Conservation (phyloP, 1,139 yeast species). For the Pichia inconspicua region DNA sequence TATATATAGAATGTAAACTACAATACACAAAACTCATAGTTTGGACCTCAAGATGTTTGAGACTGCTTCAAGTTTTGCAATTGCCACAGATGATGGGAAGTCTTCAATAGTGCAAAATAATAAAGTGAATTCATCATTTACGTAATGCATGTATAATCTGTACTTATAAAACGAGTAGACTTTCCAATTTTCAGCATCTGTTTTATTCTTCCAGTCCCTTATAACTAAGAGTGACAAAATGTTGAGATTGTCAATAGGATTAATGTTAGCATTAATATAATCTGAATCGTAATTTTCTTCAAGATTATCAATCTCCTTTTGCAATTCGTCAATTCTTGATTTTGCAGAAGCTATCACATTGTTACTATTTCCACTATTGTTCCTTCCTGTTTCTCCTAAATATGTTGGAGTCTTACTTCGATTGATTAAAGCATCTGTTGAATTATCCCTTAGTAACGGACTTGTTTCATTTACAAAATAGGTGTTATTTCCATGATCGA, state of each 20-base stretch:
- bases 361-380: background rate
- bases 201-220: constrained; percentile 29
- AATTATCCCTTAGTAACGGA: background rate
- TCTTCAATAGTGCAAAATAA: constrained; percentile 29
- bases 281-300: constrained; percentile 19
- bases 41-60: constrained; percentile 12
- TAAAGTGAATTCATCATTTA: constrained; percentile 20
- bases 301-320: constrained; percentile 11
- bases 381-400: background rate
- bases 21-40: constrained; percentile 1
- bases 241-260: constrained; percentile 35
- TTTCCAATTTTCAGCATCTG: constrained; percentile 15
- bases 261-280: constrained; percentile 23
- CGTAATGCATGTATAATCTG: constrained; percentile 18
- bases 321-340: constrained; percentile 7
- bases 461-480: background rate
- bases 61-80: constrained; percentile 36
- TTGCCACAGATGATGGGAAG: constrained; percentile 38
- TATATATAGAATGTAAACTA: background rate
- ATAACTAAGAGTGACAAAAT: constrained; percentile 41
- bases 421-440: background rate
- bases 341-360: background rate
- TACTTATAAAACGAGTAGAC: constrained; percentile 20
- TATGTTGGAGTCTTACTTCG: background rate
- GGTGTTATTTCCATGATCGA: background rate